phyloP scores from a whole-genome alignment of 805 yeast genomes.

The Phaffomyces opuntiae region DNA sequence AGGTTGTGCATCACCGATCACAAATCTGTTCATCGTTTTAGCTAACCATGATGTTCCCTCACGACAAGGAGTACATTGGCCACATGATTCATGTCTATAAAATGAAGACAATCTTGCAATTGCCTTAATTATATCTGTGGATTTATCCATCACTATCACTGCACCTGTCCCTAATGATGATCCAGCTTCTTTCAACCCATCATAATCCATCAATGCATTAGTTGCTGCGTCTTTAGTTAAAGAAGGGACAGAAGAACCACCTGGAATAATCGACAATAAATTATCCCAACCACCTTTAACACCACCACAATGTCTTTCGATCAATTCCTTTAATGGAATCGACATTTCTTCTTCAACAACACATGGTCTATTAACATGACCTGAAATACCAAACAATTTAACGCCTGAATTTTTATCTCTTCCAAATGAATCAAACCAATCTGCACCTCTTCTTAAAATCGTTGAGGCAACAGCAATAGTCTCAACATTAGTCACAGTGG shows the following conservation, averaged over 20 bases:
- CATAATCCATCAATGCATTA: constrained; percentile 77
- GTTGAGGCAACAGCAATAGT: constrained; percentile 89
- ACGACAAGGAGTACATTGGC: constrained; percentile 92
- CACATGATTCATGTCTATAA: constrained; percentile 90
- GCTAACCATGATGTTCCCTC: constrained; percentile 87
- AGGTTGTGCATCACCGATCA: constrained; percentile 69
- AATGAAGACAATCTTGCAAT: constrained; percentile 80
- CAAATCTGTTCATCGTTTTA: constrained; percentile 79
- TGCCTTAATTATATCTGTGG: constrained; percentile 77
- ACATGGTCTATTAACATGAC: constrained; percentile 89
- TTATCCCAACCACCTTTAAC: constrained; percentile 92
- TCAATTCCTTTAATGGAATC: constrained; percentile 71
- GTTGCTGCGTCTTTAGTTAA: constrained; percentile 63
- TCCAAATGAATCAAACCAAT: constrained; percentile 80
- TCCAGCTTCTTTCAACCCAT: constrained; percentile 77
- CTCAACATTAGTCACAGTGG: constrained; percentile 87
- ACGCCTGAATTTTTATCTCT: constrained; percentile 82
- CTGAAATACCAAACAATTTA: constrained; percentile 79
- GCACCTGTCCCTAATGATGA: constrained; percentile 92
- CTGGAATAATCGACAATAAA: constrained; percentile 80
- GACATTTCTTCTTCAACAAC: constrained; percentile 94
- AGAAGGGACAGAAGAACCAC: constrained; percentile 84
- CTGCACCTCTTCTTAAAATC: constrained; percentile 81
- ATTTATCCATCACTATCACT: constrained; percentile 84
- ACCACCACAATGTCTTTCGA: constrained; percentile 89